Evolutionary conservation across 1,139 yeast species (phyloP).

Genomic region (Pneumocystis murina): DNA sequence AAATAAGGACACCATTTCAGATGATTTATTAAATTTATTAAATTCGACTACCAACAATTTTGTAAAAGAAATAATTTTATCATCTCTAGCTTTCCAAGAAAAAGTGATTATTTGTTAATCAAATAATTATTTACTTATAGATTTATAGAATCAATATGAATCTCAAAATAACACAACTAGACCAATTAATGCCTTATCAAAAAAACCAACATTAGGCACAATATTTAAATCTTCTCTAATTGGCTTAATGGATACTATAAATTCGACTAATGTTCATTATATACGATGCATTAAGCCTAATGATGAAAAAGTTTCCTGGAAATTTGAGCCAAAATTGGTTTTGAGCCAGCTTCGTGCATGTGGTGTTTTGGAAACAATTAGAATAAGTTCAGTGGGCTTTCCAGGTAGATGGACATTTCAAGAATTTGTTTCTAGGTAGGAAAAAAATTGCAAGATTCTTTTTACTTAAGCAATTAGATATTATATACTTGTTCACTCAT

Average conservation of each 20-base stretch:
- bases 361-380: conserved; percentile 93
- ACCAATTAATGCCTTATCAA: conserved; percentile 32
- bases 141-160: background rate
- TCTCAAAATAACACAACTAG: background rate
- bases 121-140: conserved; percentile 15
- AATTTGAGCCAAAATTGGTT: conserved; percentile 89
- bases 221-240: conserved; percentile 85
- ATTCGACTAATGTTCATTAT: conserved; percentile 89
- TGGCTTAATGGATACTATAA: conserved; percentile 82
- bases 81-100: conserved; percentile 42
- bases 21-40: conserved; percentile 80
- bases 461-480: conserved; percentile 38
- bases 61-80: conserved; percentile 48
- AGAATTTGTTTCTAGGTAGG: conserved; percentile 47
- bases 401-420: conserved; percentile 93
- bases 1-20: conserved; percentile 94
- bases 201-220: conserved; percentile 88
- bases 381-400: conserved; percentile 95
- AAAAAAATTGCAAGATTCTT: background rate
- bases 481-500: conserved; percentile 62
- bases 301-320: conserved; percentile 89
- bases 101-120: conserved; percentile 27
- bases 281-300: conserved; percentile 96
- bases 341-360: conserved; percentile 91
- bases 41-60: conserved; percentile 52